phyloP scores from a whole-genome alignment of 805 yeast species.

The Clavispora carvajalis region DNA sequence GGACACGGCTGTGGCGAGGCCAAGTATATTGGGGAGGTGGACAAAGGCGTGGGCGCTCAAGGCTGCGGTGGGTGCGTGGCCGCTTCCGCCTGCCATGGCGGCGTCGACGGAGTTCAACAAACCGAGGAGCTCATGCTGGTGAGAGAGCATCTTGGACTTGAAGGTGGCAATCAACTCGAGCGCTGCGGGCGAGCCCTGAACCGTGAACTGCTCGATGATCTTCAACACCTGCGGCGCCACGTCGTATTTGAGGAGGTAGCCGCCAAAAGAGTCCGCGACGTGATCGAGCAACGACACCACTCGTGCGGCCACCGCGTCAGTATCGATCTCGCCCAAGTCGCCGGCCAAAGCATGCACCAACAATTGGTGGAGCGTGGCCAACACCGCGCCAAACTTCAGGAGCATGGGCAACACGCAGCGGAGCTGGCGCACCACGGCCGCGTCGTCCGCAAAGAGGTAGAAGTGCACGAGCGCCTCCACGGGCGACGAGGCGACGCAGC shows the following conservation, averaged over 20 bases:
- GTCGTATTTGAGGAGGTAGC: conserved; percentile 62
- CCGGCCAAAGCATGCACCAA: conserved; percentile 20
- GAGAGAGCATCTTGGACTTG: conserved; percentile 46
- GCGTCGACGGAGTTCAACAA: conserved; percentile 18
- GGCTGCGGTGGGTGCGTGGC: conserved; percentile 22
- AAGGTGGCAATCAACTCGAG: conserved; percentile 41
- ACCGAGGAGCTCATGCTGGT: conserved; percentile 39
- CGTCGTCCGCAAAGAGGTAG: conserved; percentile 35
- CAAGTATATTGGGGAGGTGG: conserved; percentile 42
- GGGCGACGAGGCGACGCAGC: conserved; percentile 44
- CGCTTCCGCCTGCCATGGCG: neutral
- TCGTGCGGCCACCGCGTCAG: conserved; percentile 42
- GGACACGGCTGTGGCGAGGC: conserved; percentile 60
- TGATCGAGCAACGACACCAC: conserved; percentile 50
- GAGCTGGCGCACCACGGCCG: conserved; percentile 11
- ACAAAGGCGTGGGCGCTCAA: conserved; percentile 47
- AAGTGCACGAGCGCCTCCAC: conserved; percentile 76
- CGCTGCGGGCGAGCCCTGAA: conserved; percentile 30
- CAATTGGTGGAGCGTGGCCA: conserved; percentile 17
- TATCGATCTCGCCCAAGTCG: conserved; percentile 18
- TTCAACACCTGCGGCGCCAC: conserved; percentile 55
- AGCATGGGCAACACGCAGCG: conserved; percentile 30
- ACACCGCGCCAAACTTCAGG: conserved; percentile 27
- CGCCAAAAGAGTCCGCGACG: conserved; percentile 55
- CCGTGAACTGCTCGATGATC: conserved; percentile 43